Evolutionary conservation across 345 rosid genomes (phyloP).

Genomic region (Eucalyptus marginata): DNA sequence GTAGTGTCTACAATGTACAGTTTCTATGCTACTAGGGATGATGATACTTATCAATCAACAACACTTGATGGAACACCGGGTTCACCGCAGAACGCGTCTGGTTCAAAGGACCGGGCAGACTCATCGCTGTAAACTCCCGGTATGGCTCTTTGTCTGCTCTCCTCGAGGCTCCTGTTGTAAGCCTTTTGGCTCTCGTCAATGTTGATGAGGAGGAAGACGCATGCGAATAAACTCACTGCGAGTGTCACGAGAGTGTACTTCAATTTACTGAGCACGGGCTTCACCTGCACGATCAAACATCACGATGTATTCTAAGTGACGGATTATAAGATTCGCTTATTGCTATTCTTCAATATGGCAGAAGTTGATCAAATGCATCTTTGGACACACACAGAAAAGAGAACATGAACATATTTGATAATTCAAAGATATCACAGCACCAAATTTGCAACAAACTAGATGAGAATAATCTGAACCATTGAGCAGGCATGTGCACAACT

Average conservation of each 20-base stretch:
- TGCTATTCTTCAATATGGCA: rapidly evolving
- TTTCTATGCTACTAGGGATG: not conserved
- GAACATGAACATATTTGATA: not conserved
- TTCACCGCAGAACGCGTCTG: slow-evolving; percentile 82
- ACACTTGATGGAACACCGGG: slow-evolving; percentile 12
- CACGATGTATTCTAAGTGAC: not conserved
- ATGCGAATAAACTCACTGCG: slow-evolving; percentile 38
- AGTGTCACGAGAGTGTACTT: slow-evolving; percentile 70
- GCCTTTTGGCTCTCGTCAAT: slow-evolving; percentile 25
- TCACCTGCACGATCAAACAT: slow-evolving; percentile 34
- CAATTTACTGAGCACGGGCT: slow-evolving; percentile 67
- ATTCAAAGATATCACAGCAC: not conserved
- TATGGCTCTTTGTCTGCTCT: slow-evolving; percentile 30
- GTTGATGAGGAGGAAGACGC: slow-evolving; percentile 37
- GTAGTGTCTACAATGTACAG: not conserved
- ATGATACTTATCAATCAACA: not conserved
- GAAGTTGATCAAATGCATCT: not conserved
- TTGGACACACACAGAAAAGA: not conserved
- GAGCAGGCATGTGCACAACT: not conserved
- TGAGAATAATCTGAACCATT: not conserved
- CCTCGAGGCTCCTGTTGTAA: slow-evolving; percentile 6
- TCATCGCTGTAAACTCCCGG: slow-evolving; percentile 75
- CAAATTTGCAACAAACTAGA: not conserved
- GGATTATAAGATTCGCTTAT: rapidly evolving
- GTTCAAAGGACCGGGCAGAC: slow-evolving; percentile 76